Evolutionary conservation across 306 rosid species (phyloP).

Genomic region (Lablab purpureus): DNA sequence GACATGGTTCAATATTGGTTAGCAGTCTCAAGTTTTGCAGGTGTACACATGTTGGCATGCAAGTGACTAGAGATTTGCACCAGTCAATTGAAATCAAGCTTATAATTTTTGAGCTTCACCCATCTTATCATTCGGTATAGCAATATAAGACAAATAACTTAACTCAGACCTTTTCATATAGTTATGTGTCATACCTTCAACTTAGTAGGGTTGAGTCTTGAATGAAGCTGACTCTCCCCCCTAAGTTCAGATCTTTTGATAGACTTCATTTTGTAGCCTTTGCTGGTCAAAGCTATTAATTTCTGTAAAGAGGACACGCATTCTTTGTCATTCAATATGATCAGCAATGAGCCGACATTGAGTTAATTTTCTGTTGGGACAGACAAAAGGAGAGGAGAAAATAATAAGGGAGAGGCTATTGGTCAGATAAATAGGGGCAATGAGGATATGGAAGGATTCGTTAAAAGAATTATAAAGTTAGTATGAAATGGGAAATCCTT

Average conservation of each 20-base stretch:
- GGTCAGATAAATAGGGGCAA: not conserved
- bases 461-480: not conserved
- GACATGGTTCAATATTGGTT: not conserved
- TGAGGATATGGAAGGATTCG: not conserved
- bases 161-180: not conserved
- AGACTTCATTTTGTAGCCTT: conserved; percentile 4
- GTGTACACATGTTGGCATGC: not conserved
- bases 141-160: conserved; percentile 12
- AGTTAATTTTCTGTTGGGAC: not conserved
- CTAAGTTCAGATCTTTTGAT: not conserved
- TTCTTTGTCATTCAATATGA: conserved; percentile 21
- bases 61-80: conserved; percentile 2
- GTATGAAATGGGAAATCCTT: not conserved
- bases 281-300: not conserved
- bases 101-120: not conserved
- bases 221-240: conserved; percentile 4
- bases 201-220: not conserved
- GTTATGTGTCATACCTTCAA: conserved; percentile 9
- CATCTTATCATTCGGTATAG: not conserved
- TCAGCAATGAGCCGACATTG: not conserved
- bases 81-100: not conserved
- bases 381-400: not conserved
- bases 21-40: not conserved
- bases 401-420: not conserved
- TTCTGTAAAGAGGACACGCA: not conserved